Conservation (phyloP, 1,284 basidiomycete species). For the Boletellus dicymbophilus region DNA sequence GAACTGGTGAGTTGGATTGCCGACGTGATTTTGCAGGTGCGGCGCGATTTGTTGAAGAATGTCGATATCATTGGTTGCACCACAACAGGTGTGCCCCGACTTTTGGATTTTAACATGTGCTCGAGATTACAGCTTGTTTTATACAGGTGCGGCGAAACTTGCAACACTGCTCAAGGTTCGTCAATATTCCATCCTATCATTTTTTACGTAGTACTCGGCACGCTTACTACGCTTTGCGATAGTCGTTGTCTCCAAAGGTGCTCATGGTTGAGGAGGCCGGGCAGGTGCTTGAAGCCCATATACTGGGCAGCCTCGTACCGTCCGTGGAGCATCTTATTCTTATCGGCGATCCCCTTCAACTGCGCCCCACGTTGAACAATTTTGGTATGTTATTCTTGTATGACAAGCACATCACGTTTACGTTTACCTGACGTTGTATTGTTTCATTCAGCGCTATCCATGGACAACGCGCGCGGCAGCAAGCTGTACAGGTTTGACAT, state of each 20-base stretch:
- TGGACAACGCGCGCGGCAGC: constrained; percentile 50
- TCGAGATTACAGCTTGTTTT: background rate
- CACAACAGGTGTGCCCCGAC: constrained; percentile 50
- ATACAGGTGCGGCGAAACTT: constrained; percentile 66
- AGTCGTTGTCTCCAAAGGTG: constrained; percentile 56
- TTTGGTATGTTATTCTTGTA: constrained; percentile 48
- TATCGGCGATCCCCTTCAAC: constrained; percentile 72
- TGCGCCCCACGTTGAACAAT: constrained; percentile 66
- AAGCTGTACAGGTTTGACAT: constrained; percentile 58
- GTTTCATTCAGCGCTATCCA: constrained; percentile 51
- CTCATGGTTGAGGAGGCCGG: constrained; percentile 74
- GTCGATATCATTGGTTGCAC: constrained; percentile 72
- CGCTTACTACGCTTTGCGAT: too few species aligned
- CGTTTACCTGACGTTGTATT: constrained; percentile 1
- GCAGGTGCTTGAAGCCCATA: constrained; percentile 76
- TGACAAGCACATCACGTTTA: too few species aligned
- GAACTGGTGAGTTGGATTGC: too few species aligned
- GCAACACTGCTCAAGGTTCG: constrained; percentile 55
- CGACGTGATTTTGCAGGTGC: too few species aligned
- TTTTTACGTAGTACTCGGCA: too few species aligned
- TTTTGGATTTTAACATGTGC: background rate
- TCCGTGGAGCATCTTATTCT: constrained; percentile 65
- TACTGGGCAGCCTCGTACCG: constrained; percentile 60
- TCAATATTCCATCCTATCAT: background rate
- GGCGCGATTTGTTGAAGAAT: constrained; percentile 46